Evolutionary conservation across 176 grass and related monocot genomes (phyloP), one percentile per base, ranked within the genome.

Genomic region (Neostapfia colusana): DNA sequence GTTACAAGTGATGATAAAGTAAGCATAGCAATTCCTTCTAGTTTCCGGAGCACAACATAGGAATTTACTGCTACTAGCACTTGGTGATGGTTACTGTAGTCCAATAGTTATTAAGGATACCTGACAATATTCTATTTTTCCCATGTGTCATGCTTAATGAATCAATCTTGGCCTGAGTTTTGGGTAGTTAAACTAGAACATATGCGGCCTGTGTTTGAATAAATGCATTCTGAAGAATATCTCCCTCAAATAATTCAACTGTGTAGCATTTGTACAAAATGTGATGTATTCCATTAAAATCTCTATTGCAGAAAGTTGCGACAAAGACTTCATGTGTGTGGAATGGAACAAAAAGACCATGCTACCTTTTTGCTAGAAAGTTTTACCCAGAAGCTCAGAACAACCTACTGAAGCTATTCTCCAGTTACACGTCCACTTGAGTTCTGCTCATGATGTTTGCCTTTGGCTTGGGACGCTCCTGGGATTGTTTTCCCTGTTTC

Each of bases 361-460:
- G 95, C 80, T 98, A 94, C 62, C 90, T 98, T 77, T 98, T 98
- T 74, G 87, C 91, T 31, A 86, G 95, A 81, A 98, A 98, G 72
- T 98, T 98, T 78, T 94, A 92, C 72, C 95, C 91, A n/a, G 85
- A 92, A 76, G 78, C 95, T 79, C 87, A 92, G 73, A 79, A 86
- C 85, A 94, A 92, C 58, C 38, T 98, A 83, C 70, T 98, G 85
- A 89, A 94, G 75, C 68, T 97, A 70, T 91, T 88, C 79, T 84
- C 86, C 82, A 88, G 76, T 83, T 87, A 89, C 81, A 91, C 86
- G 25, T 80, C 48, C n/a, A 58, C 89, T 72, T 92, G 84, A 98
- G 37, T 75, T 86, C 57, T 26, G 55, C 63, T 54, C 28, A 60
- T 28, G 8, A 87, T 89, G 87, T 72, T 86, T 89, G 25, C 50